These are phyloP conservation scores for Aspergillus tanneri DNA, from an alignment of 2,329 filamentous ascomycete species.

Conservation along the genomic window DNA sequence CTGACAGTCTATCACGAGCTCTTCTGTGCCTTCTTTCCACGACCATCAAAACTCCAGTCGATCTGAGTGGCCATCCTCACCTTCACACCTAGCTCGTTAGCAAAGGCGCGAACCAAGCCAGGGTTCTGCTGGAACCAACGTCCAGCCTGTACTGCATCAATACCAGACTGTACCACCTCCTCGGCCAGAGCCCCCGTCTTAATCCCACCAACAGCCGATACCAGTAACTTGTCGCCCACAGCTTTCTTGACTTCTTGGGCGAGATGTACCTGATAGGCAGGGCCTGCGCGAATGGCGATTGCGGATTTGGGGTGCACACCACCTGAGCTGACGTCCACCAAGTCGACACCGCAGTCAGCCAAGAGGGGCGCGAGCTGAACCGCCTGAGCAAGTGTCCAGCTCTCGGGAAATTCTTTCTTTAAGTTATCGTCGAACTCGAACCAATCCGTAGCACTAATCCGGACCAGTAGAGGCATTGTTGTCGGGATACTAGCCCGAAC, in stretches of 20 bases:
- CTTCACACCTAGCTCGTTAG: conserved; percentile 52
- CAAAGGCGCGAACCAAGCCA: conserved; percentile 56
- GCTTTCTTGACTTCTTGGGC: conserved; percentile 26
- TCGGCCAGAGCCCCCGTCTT: conserved; percentile 42
- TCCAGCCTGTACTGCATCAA: conserved; percentile 54
- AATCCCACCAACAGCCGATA: conserved; percentile 25
- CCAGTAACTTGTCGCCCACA: conserved; percentile 18
- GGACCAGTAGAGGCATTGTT: conserved; percentile 57
- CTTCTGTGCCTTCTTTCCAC: conserved; percentile 2
- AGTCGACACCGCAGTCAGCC: conserved; percentile 12
- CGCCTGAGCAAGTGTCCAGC: conserved; percentile 19
- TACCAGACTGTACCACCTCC: conserved; percentile 46
- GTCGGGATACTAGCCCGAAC: conserved; percentile 49
- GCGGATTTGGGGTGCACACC: conserved; percentile 8
- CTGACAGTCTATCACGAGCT: not conserved
- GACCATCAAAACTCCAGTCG: conserved; percentile 16
- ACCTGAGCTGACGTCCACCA: conserved; percentile 8
- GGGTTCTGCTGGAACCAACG: conserved; percentile 61
- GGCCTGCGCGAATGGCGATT: conserved; percentile 17
- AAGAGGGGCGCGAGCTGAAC: conserved; percentile 4
- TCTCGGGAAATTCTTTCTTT: conserved; percentile 19
- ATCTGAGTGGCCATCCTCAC: conserved; percentile 46
- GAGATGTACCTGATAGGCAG: conserved; percentile 29
- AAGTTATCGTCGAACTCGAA: conserved; percentile 45
- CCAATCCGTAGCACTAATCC: conserved; percentile 65